Conservation (phyloP, 1,284 basidiomycete species). For the Moniliophthora roreri region DNA sequence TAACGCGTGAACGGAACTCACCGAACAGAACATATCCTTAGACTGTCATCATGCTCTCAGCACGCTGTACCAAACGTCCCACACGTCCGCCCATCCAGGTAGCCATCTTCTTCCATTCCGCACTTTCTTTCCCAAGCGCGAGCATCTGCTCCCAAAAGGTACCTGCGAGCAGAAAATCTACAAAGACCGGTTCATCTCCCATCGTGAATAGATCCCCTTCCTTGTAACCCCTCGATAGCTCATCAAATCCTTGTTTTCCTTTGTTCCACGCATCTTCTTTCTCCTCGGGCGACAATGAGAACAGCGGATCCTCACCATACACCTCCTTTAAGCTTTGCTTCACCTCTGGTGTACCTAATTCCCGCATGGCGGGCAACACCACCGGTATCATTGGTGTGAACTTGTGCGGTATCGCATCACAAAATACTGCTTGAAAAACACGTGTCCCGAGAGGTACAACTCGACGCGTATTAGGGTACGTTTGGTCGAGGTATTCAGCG, state of each 20-base stretch:
- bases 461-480: constrained; percentile 7
- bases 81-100: constrained; percentile 27
- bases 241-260: neutral
- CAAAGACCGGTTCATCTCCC: constrained; percentile 29
- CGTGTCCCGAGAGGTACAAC: neutral
- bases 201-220: constrained; percentile 23
- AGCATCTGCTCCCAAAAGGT: constrained; percentile 28
- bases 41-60: too few relatives aligned
- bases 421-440: constrained; percentile 4
- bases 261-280: neutral
- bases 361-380: constrained; percentile 12
- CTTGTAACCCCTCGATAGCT: constrained; percentile 16
- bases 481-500: constrained; percentile 13
- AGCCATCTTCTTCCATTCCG: constrained; percentile 27
- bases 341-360: constrained; percentile 21
- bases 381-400: neutral
- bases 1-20: too few relatives aligned
- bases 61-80: neutral
- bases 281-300: neutral
- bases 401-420: neutral
- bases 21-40: too few relatives aligned
- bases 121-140: constrained; percentile 16
- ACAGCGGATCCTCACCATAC: constrained; percentile 19
- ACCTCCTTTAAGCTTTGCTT: constrained; percentile 27
- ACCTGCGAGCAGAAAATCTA: constrained; percentile 28